These are phyloP conservation scores for Microdochium trichocladiopsis DNA, from an alignment of 2,329 filamentous ascomycete species.

Conservation along the genomic window DNA sequence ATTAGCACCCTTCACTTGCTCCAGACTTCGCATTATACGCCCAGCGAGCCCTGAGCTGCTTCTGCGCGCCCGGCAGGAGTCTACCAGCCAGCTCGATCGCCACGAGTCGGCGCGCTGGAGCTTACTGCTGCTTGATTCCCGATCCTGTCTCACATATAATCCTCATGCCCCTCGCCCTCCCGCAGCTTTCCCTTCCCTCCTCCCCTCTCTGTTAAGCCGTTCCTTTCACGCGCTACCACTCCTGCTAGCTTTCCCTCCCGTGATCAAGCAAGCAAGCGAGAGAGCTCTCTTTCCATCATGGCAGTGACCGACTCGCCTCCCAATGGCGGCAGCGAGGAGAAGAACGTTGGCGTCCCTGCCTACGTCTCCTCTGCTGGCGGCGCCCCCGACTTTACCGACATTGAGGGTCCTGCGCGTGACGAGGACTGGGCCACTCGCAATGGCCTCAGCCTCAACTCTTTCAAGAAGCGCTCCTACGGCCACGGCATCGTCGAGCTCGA, in stretches of 20 bases:
- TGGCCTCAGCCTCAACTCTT: conserved; percentile 32
- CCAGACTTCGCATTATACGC: too few species aligned
- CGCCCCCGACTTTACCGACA: not conserved
- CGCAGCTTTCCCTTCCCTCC: not conserved
- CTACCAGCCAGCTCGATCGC: not conserved
- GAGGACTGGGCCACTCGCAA: conserved; percentile 22
- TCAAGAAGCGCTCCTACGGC: conserved; percentile 25
- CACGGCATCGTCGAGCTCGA: conserved; percentile 28
- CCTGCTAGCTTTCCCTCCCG: conserved; percentile 1
- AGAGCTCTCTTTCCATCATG: conserved; percentile 7
- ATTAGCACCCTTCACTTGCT: too few species aligned
- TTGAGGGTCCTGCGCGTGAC: not conserved
- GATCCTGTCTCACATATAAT: not conserved
- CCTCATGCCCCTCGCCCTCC: not conserved
- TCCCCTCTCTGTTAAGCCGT: not conserved
- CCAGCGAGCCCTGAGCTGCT: not conserved
- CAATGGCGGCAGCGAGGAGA: conserved; percentile 18
- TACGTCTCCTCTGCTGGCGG: conserved; percentile 6
- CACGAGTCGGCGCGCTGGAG: not conserved
- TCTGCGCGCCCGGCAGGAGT: too few species aligned
- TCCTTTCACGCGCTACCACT: not conserved
- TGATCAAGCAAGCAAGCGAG: not conserved
- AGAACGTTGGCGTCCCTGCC: conserved; percentile 16
- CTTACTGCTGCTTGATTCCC: too few species aligned
- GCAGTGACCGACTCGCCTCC: conserved; percentile 11